phyloP scores from a whole-genome alignment of 2,329 filamentous ascomycete species.

The Verticillium longisporum region DNA sequence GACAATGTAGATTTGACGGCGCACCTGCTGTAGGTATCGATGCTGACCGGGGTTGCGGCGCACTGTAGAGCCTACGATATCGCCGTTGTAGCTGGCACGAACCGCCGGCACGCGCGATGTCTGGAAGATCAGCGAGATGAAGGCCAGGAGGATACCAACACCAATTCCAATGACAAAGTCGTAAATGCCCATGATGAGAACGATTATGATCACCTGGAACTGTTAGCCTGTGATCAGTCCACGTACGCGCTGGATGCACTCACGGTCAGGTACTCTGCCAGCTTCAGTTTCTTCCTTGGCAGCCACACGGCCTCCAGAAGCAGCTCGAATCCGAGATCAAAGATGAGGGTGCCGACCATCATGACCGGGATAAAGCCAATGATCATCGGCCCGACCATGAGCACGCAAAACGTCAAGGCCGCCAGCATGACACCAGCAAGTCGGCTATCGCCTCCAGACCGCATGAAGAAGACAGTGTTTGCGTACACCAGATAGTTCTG shows the following conservation, averaged over 20 bases:
- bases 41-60: conserved; percentile 85
- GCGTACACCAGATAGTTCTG: conserved; percentile 97
- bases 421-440: conserved; percentile 83
- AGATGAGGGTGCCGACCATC: conserved; percentile 94
- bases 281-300: conserved; percentile 81
- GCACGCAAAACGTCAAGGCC: conserved; percentile 68
- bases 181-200: conserved; percentile 91
- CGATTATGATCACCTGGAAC: conserved; percentile 68
- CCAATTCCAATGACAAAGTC: conserved; percentile 95
- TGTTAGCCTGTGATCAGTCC: conserved; percentile 14
- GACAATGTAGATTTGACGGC: conserved; percentile 81
- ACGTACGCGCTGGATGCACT: conserved; percentile 15
- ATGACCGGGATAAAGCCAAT: conserved; percentile 95
- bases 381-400: conserved; percentile 78
- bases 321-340: conserved; percentile 88
- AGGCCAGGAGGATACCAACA: conserved; percentile 84
- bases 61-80: conserved; percentile 86
- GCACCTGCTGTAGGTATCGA: conserved; percentile 77
- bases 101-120: conserved; percentile 86
- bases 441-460: conserved; percentile 81
- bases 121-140: conserved; percentile 84
- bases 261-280: conserved; percentile 82
- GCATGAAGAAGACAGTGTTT: conserved; percentile 95
- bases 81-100: conserved; percentile 81
- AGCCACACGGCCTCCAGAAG: conserved; percentile 82